Evolutionary conservation across 2,329 filamentous ascomycete species (phyloP), one percentile per base, ranked within the genome.

Genomic region (Helotiales sp.): DNA sequence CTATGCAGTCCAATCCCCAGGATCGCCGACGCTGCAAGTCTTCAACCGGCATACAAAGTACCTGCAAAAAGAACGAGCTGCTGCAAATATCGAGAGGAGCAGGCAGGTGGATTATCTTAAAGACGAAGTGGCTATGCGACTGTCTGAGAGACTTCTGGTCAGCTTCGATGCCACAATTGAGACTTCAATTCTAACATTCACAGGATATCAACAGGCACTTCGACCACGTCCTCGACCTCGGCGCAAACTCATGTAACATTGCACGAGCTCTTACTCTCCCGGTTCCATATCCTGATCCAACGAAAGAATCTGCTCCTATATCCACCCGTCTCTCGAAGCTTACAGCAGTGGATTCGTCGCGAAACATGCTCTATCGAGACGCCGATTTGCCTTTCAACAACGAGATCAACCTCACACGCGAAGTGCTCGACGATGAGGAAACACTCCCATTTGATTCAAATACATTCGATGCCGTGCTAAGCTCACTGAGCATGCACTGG

Each of bases 171-270:
- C 30, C 47, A 32, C 64, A 72, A 66, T 68, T 68, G 24, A 5
- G 20, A 20, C 24, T 11, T 32, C 63, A 52, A 58, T 49, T 62
- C 45, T 72, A 59, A 74, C 61, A 28, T n/a, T 64, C 54, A 30
- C 70, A 94, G 92, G 94, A 98, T 77, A 96, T 99, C 82, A 97
- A 97, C 75, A 91, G 96, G 34, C 85, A 89, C 65, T 97, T 97
- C 75, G 87, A 91, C 52, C 86, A 88, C 71, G 93, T 93, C 26
- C 91, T 99, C 68, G 96, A 99, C 79, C 89, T 97, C 34, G 96
- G 96, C 69, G 95, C 96, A 69, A 97, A 98, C 78, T 93, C 95
- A 69, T 97, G 95, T 85, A 97, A 97, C 79, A 89, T 99, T 69
- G 94, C 94, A 22, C 89, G 91, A 70, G 91, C 92, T 65, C 86